A percentile compares a stretch with the other conserved stretches of the same genome.
These are phyloP conservation scores for Oryza glumipatula DNA, from an alignment of 176 grass and related monocot species.

Conservation along the genomic window DNA sequence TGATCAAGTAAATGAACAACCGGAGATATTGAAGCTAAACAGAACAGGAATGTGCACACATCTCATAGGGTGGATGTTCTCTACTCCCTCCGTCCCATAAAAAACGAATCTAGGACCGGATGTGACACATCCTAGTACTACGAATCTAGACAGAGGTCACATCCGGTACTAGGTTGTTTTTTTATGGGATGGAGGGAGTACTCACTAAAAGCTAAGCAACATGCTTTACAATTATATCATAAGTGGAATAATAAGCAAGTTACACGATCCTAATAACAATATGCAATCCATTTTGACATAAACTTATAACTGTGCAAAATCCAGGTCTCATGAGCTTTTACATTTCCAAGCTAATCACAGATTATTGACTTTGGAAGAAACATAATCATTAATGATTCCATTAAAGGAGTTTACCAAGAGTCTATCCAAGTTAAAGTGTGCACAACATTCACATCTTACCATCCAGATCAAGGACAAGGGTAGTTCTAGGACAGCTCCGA, in stretches of 20 bases:
- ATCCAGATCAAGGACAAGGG: constrained; percentile 93
- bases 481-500: constrained; percentile 84
- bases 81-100: neutral
- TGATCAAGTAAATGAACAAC: neutral
- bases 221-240: neutral
- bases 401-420: neutral
- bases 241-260: neutral
- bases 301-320: neutral
- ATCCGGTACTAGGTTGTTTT: no score
- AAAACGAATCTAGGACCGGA: no score
- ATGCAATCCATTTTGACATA: neutral
- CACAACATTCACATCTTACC: constrained; percentile 48
- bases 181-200: no score
- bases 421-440: neutral
- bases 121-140: no score
- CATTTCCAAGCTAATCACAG: neutral
- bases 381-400: neutral
- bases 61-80: neutral
- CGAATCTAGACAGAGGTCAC: no score
- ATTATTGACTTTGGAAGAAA: constrained; percentile 10
- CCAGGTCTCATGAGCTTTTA: neutral
- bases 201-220: constrained; percentile 2
- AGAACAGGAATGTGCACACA: constrained; percentile 2
- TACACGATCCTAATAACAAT: neutral
- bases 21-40: neutral